Percentiles rank a stretch among this genome's conserved stretches.
phyloP scores from a whole-genome alignment of 2,329 filamentous ascomycete genomes.

The Colletotrichum coccodes region DNA sequence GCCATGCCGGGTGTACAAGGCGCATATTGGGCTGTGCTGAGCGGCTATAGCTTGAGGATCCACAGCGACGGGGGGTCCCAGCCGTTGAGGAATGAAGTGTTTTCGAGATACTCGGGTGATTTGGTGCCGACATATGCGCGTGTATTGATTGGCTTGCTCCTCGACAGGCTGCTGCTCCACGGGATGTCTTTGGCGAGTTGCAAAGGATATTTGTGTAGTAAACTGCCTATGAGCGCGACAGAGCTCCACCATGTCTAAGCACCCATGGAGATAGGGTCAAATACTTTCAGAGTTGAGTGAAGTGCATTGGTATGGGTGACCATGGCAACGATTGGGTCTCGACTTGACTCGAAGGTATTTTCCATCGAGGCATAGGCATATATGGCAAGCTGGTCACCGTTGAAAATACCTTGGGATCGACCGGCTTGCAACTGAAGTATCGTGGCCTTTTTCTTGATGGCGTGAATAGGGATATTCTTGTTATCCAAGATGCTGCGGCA shows the following conservation, averaged over 20 bases:
- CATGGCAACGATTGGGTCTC: neutral
- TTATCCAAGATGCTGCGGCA: neutral
- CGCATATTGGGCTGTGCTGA: too few relatives aligned
- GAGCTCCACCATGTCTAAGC: neutral
- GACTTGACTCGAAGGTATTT: neutral
- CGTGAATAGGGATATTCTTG: neutral
- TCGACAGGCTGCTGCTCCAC: too few relatives aligned
- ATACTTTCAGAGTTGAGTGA: neutral
- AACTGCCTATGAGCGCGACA: neutral
- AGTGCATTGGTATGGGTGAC: neutral
- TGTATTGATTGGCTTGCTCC: too few relatives aligned
- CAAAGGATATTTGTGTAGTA: neutral
- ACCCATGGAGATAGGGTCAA: neutral
- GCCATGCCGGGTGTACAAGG: too few relatives aligned
- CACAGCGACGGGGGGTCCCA: too few relatives aligned
- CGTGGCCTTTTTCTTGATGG: neutral
- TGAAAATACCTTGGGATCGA: neutral
- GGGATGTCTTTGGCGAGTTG: neutral
- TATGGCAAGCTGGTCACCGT: constrained; percentile 1
- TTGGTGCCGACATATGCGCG: too few relatives aligned
- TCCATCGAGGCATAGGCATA: neutral
- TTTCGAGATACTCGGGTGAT: too few relatives aligned
- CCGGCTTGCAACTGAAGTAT: neutral
- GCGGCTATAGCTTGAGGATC: too few relatives aligned
- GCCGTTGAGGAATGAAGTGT: too few relatives aligned